A percentile compares a stretch with the other conserved stretches of the same genome.
phyloP scores from a whole-genome alignment of 1,284 basidiomycete species.

The Moesziomyces parantarcticus region DNA sequence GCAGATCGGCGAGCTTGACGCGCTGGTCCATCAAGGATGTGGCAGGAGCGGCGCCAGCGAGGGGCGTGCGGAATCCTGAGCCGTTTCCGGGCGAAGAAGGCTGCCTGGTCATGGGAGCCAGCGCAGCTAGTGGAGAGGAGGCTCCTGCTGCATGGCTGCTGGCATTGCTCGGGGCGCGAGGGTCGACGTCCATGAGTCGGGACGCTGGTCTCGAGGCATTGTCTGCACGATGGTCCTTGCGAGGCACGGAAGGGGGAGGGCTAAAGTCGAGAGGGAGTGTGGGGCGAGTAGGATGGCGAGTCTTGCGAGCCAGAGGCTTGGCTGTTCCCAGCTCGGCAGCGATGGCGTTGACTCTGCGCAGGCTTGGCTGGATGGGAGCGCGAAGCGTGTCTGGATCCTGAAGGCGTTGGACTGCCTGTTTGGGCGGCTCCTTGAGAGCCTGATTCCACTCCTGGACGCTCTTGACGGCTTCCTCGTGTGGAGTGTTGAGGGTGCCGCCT shows the following conservation, averaged over 20 bases:
- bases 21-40: slow-evolving; percentile 53
- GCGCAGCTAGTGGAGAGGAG: background rate
- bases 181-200: slow-evolving; percentile 4
- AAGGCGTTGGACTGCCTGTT: slow-evolving; percentile 20
- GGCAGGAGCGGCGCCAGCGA: slow-evolving; percentile 49
- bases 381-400: slow-evolving; percentile 38
- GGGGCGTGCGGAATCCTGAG: slow-evolving; percentile 27
- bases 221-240: slow-evolving; percentile 4
- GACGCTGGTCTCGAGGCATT: slow-evolving; percentile 5
- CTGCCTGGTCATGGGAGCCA: slow-evolving; percentile 11
- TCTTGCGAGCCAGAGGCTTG: slow-evolving; percentile 33
- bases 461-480: slow-evolving; percentile 89
- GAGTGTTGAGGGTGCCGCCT: slow-evolving; percentile 26
- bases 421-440: slow-evolving; percentile 82
- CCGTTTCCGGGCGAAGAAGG: slow-evolving; percentile 22
- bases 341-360: slow-evolving; percentile 43
- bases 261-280: slow-evolving; percentile 48
- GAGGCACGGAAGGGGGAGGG: slow-evolving; percentile 17
- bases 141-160: background rate
- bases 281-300: slow-evolving; percentile 22
- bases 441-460: slow-evolving; percentile 99
- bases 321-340: slow-evolving; percentile 41
- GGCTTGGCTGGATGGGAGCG: slow-evolving; percentile 37
- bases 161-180: too few relatives aligned
- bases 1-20: slow-evolving; percentile 69